Evolutionary conservation across 2,329 filamentous ascomycete genomes (phyloP).

Genomic region (Cladosporium sp.): DNA sequence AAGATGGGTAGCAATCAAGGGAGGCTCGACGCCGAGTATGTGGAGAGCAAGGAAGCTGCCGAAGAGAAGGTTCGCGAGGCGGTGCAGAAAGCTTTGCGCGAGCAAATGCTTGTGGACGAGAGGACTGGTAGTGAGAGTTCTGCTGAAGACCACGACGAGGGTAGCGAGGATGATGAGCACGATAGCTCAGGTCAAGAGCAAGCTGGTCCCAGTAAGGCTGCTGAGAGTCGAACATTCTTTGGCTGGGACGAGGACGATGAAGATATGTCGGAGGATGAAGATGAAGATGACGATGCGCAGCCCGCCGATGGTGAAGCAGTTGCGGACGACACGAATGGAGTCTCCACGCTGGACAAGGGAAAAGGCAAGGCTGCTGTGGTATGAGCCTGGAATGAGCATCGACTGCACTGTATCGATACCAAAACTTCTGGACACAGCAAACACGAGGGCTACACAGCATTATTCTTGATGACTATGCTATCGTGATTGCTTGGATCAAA

Average conservation of each 20-base stretch:
- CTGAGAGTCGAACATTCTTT: constrained; percentile 54
- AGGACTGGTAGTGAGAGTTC: constrained; percentile 39
- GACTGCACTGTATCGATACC: not conserved
- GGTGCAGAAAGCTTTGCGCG: constrained; percentile 66
- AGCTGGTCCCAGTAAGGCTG: constrained; percentile 33
- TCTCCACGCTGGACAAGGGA: constrained; percentile 39
- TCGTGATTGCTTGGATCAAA: no score
- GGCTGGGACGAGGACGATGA: constrained; percentile 68
- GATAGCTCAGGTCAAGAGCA: constrained; percentile 28
- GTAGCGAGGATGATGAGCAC: constrained; percentile 28
- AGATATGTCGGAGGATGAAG: constrained; percentile 45
- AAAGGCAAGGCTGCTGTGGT: constrained; percentile 32
- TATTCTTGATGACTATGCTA: no score
- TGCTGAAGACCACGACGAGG: constrained; percentile 41
- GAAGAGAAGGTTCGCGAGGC: constrained; percentile 77
- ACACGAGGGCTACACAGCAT: not conserved
- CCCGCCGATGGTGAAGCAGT: not conserved
- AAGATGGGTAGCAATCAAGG: constrained; percentile 55
- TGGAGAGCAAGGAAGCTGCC: constrained; percentile 90
- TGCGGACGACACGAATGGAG: not conserved
- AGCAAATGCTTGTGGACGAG: constrained; percentile 50
- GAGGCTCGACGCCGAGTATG: constrained; percentile 80
- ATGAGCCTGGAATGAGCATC: not conserved
- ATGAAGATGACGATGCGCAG: constrained; percentile 41
- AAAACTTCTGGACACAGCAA: not conserved